Percentiles rank a stretch among this genome's conserved stretches.
These are phyloP conservation scores for Coemansia reversa DNA, from an alignment of 192 early-diverging fungal species.

Conservation along the genomic window DNA sequence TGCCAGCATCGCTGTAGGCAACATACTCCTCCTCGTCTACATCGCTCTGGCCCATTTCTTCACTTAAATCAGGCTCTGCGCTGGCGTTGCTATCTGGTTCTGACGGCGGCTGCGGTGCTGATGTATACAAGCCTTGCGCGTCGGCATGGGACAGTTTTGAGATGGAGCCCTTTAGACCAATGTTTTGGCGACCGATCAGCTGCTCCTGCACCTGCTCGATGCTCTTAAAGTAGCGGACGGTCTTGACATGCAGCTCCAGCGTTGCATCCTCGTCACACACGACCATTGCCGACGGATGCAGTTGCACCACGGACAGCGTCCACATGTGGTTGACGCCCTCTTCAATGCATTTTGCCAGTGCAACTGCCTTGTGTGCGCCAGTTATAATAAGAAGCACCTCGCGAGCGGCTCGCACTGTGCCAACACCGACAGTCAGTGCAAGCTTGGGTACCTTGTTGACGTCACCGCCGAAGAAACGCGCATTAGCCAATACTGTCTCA, in stretches of 20 bases:
- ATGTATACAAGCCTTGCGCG: neutral
- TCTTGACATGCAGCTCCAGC: slow-evolving; percentile 85
- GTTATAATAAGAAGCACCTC: slow-evolving; percentile 85
- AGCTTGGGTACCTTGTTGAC: slow-evolving; percentile 86
- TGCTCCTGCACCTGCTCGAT: slow-evolving; percentile 82
- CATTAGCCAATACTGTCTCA: slow-evolving; percentile 84
- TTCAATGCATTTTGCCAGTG: slow-evolving; percentile 81
- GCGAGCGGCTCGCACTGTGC: slow-evolving; percentile 82
- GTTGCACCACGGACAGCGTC: slow-evolving; percentile 82
- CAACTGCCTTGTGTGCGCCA: slow-evolving; percentile 82
- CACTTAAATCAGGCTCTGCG: neutral
- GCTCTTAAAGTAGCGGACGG: slow-evolving; percentile 85
- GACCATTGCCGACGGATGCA: slow-evolving; percentile 78
- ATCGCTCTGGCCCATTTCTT: slow-evolving; percentile 4
- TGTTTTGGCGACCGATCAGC: slow-evolving; percentile 70
- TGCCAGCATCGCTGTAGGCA: slow-evolving; percentile 7
- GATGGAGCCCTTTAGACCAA: slow-evolving; percentile 66
- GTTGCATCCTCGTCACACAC: slow-evolving; percentile 90
- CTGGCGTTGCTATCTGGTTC: slow-evolving; percentile 1
- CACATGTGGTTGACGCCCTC: slow-evolving; percentile 90
- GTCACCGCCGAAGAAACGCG: slow-evolving; percentile 84
- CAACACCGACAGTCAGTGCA: slow-evolving; percentile 85
- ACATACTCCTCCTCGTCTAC: slow-evolving; percentile 12
- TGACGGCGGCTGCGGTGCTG: neutral
- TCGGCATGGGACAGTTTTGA: slow-evolving; percentile 28